Evolutionary conservation across 768 basidiomycete species (phyloP), one percentile per base, ranked within the genome.

Genomic region (Tylopilus vinaceipallidus): DNA sequence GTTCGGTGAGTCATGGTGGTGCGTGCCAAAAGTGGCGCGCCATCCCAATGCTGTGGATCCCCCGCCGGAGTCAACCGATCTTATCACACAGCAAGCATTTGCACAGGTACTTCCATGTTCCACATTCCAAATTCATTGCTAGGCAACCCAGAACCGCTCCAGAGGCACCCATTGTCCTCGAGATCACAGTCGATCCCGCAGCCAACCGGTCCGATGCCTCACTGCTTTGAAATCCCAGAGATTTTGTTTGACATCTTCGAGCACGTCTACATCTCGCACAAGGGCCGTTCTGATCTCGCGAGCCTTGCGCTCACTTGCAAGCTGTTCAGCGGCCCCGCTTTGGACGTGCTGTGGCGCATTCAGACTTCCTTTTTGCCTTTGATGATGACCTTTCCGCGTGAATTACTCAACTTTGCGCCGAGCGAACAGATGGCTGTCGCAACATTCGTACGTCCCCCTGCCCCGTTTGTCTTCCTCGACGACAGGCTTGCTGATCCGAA

Each of bases 271-370:
- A 6, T 49, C 16, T 41, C 45, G 1, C 0, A 19, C 0, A 43
- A 43, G 4, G 50, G 60, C 11, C 53, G 49, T 14, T 7, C 46
- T 3, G 60, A 56, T 37, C 57, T 62, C 23, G 46, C 42, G 2
- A 40, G 12, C 12, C 54, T 62, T 2, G 60, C 61, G 2, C 50
- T 30, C 2, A 54, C 57, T 2, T 61, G 61, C 50, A 59, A 53
- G 32, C 20, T 39, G 0, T 53, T 62, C 57, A 56, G 34, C 24
- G 47, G 36, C 3, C 51, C 54, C 8, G 60, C 60, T 4, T 60
- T 62, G 14, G 58, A 56, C n/a, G 45, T 63, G 4, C 52, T 62
- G 3, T 63, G 60, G 61, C 50, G 55, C 20, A 40, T 53, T 0
- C 60, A 62, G 48, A 50, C 47, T 1, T 63, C 58, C 17, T 17